Evolutionary conservation across 2,329 filamentous ascomycete species (phyloP).

Genomic region (Podosphaera leucotricha): DNA sequence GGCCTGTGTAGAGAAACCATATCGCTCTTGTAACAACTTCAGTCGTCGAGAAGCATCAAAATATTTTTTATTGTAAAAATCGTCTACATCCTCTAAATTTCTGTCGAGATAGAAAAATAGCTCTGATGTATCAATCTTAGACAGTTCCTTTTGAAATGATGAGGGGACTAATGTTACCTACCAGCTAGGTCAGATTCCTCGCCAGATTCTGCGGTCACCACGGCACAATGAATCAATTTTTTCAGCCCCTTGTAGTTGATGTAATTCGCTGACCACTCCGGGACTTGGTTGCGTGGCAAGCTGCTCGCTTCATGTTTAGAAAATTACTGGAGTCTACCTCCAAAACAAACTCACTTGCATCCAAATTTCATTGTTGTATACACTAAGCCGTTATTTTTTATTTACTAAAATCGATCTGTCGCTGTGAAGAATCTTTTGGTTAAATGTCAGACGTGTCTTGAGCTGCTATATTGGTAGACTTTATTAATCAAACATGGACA

Average conservation of each 20-base stretch:
- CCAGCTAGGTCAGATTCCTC: constrained; percentile 73
- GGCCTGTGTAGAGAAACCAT: constrained; percentile 49
- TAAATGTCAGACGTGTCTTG: background rate
- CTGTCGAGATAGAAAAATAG: constrained; percentile 95
- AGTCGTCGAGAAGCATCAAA: constrained; percentile 63
- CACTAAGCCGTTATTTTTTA: background rate
- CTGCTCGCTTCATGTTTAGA: constrained; percentile 18
- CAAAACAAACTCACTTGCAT: constrained; percentile 26
- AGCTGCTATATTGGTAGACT: background rate
- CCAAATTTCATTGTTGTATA: constrained; percentile 32
- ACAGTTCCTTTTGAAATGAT: constrained; percentile 8
- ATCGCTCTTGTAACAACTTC: constrained; percentile 68
- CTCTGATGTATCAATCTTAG: constrained; percentile 28
- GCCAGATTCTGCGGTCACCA: constrained; percentile 39
- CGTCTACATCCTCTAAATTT: constrained; percentile 89
- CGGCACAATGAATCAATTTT: constrained; percentile 70
- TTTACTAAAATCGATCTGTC: background rate
- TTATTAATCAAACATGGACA: background rate
- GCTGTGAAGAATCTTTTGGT: background rate
- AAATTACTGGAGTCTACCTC: constrained; percentile 3
- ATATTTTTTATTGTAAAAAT: constrained; percentile 93
- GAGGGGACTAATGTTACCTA: constrained; percentile 19
- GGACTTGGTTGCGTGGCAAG: constrained; percentile 61
- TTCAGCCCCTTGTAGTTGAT: constrained; percentile 86
- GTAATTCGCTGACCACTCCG: constrained; percentile 64